Conservation (phyloP, 2,329 filamentous ascomycete genomes). For the Colletotrichum chlorophyti region DNA sequence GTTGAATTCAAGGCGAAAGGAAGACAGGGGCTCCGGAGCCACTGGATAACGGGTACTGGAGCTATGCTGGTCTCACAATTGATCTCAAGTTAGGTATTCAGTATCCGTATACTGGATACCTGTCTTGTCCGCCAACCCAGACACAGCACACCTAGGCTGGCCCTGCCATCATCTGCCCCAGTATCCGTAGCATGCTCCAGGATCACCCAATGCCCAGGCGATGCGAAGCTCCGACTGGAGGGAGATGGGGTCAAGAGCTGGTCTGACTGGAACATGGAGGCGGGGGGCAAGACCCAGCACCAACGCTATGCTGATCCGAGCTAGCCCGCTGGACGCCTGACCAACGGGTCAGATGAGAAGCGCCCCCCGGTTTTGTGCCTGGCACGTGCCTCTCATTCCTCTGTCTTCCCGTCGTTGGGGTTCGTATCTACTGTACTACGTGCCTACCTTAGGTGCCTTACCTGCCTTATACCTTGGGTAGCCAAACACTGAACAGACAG, state of each 20-base stretch:
- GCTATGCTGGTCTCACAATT: neutral
- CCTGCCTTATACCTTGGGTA: neutral
- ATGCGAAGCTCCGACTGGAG: neutral
- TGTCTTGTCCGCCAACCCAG: no score
- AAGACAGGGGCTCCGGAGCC: conserved; percentile 13
- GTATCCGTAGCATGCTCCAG: no score
- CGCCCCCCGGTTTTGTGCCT: conserved; percentile 22
- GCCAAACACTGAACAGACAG: no score
- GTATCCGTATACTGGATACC: no score
- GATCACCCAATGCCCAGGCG: neutral
- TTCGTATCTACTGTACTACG: no score
- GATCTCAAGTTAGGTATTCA: neutral
- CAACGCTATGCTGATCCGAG: conserved; percentile 28
- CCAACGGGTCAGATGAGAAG: conserved; percentile 27
- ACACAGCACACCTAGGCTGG: no score
- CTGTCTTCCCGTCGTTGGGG: conserved; percentile 25
- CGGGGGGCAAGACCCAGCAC: conserved; percentile 26
- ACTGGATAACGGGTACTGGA: neutral
- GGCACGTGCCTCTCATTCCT: conserved; percentile 24
- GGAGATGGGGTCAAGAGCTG: conserved; percentile 14
- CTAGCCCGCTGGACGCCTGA: conserved; percentile 25
- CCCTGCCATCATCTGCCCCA: no score
- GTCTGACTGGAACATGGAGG: conserved; percentile 25
- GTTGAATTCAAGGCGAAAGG: conserved; percentile 20
- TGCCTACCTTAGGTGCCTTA: no score